These are phyloP conservation scores for Ogataea dorogensis DNA, from an alignment of 805 yeast species.

Conservation along the genomic window DNA sequence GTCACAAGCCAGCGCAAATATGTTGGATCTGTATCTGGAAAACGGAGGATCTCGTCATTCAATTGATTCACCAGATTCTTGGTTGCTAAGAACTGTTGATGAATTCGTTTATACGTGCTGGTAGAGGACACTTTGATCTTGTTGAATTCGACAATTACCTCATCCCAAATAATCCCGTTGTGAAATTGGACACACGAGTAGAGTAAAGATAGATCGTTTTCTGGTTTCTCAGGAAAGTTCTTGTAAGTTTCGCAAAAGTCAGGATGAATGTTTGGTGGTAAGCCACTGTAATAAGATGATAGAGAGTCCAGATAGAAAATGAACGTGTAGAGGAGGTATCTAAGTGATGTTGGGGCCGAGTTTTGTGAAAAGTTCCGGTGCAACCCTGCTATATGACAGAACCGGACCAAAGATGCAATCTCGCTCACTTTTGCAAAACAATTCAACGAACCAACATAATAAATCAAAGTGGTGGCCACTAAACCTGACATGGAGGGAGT, in stretches of 20 bases:
- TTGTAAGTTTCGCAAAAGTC: slow-evolving; percentile 20
- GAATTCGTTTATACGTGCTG: slow-evolving; percentile 9
- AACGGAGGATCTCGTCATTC: slow-evolving; percentile 8
- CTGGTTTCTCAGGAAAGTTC: slow-evolving; percentile 12
- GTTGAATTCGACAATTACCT: slow-evolving; percentile 19
- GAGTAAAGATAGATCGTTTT: slow-evolving; percentile 11
- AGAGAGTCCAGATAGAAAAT: slow-evolving; percentile 24
- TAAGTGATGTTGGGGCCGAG: slow-evolving; percentile 12
- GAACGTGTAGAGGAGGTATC: slow-evolving; percentile 23
- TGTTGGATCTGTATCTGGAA: not conserved
- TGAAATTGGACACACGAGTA: slow-evolving; percentile 20
- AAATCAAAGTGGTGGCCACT: slow-evolving; percentile 18
- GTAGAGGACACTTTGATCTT: slow-evolving; percentile 14
- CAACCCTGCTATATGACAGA: slow-evolving; percentile 21
- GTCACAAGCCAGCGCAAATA: slow-evolving; percentile 19
- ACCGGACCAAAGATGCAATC: slow-evolving; percentile 16
- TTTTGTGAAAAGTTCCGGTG: slow-evolving; percentile 18
- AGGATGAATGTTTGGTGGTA: slow-evolving; percentile 20
- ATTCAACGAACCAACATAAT: slow-evolving; percentile 24
- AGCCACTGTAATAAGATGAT: slow-evolving; percentile 24
- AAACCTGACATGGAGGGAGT: slow-evolving; percentile 24
- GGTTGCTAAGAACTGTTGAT: slow-evolving; percentile 9
- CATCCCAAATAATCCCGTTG: slow-evolving; percentile 19
- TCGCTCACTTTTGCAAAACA: slow-evolving; percentile 18
- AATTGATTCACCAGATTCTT: slow-evolving; percentile 12